Percentiles rank a stretch among this genome's conserved stretches.
These are phyloP conservation scores for Trypanosoma melophagium DNA, from an alignment of 208 protist genomes.

Conservation along the genomic window DNA sequence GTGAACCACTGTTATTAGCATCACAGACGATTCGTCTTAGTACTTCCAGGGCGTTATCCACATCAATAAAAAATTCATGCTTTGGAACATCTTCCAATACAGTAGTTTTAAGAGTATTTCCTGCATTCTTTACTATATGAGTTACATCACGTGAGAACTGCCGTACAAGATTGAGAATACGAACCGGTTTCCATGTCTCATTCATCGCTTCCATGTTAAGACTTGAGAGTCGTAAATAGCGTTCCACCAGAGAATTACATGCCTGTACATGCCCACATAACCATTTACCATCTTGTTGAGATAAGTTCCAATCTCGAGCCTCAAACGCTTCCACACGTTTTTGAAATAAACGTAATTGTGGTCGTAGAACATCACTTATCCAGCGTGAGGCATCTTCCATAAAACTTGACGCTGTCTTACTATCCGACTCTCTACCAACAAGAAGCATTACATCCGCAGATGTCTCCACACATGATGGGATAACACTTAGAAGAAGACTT, in stretches of 20 bases:
- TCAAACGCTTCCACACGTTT: slow-evolving; percentile 61
- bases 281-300: slow-evolving; percentile 53
- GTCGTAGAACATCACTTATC: slow-evolving; percentile 66
- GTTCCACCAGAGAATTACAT: slow-evolving; percentile 63
- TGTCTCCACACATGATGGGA: slow-evolving; percentile 55
- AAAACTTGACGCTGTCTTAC: slow-evolving; percentile 62
- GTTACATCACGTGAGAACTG: slow-evolving; percentile 54
- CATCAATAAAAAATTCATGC: slow-evolving; percentile 76
- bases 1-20: slow-evolving; percentile 3
- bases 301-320: slow-evolving; percentile 48
- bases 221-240: slow-evolving; percentile 65
- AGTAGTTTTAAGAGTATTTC: slow-evolving; percentile 55
- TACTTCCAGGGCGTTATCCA: slow-evolving; percentile 49
- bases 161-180: slow-evolving; percentile 47
- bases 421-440: slow-evolving; percentile 73
- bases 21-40: slow-evolving; percentile 43
- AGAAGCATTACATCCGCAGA: slow-evolving; percentile 78
- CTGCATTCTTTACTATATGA: slow-evolving; percentile 23
- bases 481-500: slow-evolving; percentile 59
- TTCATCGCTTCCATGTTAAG: slow-evolving; percentile 80
- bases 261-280: slow-evolving; percentile 71
- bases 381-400: slow-evolving; percentile 71
- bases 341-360: slow-evolving; percentile 72
- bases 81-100: slow-evolving; percentile 51
- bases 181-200: slow-evolving; percentile 70